Evolutionary conservation across 768 basidiomycete genomes (phyloP).

Genomic region (Termitomyces sp.): DNA sequence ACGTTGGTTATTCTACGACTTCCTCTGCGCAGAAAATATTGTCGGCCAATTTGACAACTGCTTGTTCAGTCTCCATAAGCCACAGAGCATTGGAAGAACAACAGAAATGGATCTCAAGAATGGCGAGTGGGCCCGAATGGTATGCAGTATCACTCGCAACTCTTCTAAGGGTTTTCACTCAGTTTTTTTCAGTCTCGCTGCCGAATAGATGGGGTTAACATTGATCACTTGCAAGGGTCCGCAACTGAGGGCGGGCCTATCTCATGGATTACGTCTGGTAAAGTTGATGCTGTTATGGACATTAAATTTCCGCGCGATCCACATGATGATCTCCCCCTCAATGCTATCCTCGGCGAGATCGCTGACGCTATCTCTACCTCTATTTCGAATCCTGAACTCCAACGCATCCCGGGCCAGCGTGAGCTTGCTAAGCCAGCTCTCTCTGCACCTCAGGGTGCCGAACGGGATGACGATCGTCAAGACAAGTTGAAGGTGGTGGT

Average conservation of each 20-base stretch:
- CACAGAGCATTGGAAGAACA: conserved; percentile 92
- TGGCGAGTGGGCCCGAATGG: conserved; percentile 87
- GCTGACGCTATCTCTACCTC: conserved; percentile 82
- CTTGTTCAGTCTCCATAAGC: conserved; percentile 91
- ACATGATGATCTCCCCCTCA: conserved; percentile 63
- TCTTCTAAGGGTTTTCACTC: neutral
- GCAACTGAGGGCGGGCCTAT: conserved; percentile 84
- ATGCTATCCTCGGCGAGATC: conserved; percentile 84
- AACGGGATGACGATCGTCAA: conserved; percentile 25
- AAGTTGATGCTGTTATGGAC: conserved; percentile 94
- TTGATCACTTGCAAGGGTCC: conserved; percentile 90
- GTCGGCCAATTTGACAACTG: conserved; percentile 99
- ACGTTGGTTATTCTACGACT: conserved; percentile 94
- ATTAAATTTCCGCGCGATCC: conserved; percentile 93
- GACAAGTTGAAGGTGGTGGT: conserved; percentile 59
- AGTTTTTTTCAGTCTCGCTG: conserved; percentile 70
- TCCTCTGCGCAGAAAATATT: conserved; percentile 89
- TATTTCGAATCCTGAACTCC: conserved; percentile 36
- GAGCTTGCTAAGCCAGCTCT: conserved; percentile 85
- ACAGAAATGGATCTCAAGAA: conserved; percentile 83
- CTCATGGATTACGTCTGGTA: conserved; percentile 97
- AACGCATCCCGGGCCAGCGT: conserved; percentile 80
- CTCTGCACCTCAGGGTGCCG: conserved; percentile 56
- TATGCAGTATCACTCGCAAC: conserved; percentile 29
- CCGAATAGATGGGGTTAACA: conserved; percentile 93